Evolutionary conservation across 176 grass and related monocot genomes (phyloP).

Genomic region (Phoenix roebelenii): DNA sequence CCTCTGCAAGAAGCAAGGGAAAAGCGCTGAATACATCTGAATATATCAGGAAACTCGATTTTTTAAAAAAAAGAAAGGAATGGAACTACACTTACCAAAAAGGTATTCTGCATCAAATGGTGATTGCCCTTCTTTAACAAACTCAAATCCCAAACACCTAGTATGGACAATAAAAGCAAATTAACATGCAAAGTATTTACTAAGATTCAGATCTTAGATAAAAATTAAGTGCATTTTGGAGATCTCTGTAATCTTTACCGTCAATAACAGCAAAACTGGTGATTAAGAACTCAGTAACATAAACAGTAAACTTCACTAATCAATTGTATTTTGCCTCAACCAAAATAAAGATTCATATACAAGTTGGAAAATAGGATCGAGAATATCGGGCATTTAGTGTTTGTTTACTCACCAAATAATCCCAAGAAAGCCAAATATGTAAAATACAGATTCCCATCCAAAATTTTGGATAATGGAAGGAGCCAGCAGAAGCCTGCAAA

Average conservation of each 20-base stretch:
- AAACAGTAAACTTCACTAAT: no score
- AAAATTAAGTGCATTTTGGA: no score
- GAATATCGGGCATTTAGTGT: neutral
- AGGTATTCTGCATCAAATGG: conserved; percentile 23
- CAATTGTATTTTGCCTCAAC: no score
- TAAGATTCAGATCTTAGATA: no score
- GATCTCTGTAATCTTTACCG: no score
- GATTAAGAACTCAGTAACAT: no score
- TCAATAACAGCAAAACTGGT: no score
- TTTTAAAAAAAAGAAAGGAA: neutral
- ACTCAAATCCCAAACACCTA: conserved; percentile 89
- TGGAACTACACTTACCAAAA: conserved; percentile 48
- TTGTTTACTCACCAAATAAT: conserved; percentile 69
- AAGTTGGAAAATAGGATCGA: neutral
- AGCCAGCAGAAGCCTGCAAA: conserved; percentile 79
- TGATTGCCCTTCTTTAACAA: conserved; percentile 55
- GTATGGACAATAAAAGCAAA: neutral
- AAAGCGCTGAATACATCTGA: no score
- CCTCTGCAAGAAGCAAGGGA: no score
- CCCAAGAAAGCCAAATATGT: conserved; percentile 88
- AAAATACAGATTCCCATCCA: conserved; percentile 96
- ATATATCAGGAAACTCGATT: no score
- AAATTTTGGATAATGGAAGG: conserved; percentile 82
- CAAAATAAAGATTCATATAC: neutral
- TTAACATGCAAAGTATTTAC: no score